phyloP scores from a whole-genome alignment of 192 early-diverging fungal species.

The Kickxella alabastrina region DNA sequence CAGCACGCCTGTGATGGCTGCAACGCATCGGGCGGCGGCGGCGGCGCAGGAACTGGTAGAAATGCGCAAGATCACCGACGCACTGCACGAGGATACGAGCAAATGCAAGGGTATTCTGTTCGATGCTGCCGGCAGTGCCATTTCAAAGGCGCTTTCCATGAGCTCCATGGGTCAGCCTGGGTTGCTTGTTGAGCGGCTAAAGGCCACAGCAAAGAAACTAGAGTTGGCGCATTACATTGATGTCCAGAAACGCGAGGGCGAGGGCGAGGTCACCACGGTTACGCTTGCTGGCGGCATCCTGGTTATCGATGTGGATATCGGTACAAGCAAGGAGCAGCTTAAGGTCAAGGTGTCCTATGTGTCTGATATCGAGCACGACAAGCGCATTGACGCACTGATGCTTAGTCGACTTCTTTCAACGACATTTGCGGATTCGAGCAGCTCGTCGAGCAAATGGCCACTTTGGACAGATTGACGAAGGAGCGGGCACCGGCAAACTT shows the following conservation, averaged over 20 bases:
- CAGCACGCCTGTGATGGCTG: background rate
- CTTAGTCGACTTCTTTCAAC: slow-evolving; percentile 9
- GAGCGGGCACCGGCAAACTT: slow-evolving; percentile 29
- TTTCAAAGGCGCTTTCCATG: slow-evolving; percentile 11
- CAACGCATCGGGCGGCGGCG: slow-evolving; percentile 15
- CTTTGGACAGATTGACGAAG: slow-evolving; percentile 29
- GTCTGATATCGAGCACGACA: slow-evolving; percentile 38
- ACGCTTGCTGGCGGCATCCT: slow-evolving; percentile 42
- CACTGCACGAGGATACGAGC: slow-evolving; percentile 22
- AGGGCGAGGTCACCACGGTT: slow-evolving; percentile 27
- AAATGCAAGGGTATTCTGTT: slow-evolving; percentile 18
- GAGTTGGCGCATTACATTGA: slow-evolving; percentile 42
- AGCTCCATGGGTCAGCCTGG: background rate
- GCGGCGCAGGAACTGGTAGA: slow-evolving; percentile 31
- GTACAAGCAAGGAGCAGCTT: slow-evolving; percentile 5
- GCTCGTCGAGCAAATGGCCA: slow-evolving; percentile 33
- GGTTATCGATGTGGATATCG: slow-evolving; percentile 48
- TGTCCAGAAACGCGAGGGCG: slow-evolving; percentile 9
- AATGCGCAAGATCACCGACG: slow-evolving; percentile 35
- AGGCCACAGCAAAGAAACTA: slow-evolving; percentile 24
- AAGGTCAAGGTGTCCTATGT: slow-evolving; percentile 48
- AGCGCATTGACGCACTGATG: slow-evolving; percentile 40
- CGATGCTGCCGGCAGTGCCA: slow-evolving; percentile 31
- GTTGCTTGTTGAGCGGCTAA: slow-evolving; percentile 28
- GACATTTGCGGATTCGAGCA: slow-evolving; percentile 39